Base-by-base conservation (phyloP, 148 eudicot species). In the Cornus suecica region DNA sequence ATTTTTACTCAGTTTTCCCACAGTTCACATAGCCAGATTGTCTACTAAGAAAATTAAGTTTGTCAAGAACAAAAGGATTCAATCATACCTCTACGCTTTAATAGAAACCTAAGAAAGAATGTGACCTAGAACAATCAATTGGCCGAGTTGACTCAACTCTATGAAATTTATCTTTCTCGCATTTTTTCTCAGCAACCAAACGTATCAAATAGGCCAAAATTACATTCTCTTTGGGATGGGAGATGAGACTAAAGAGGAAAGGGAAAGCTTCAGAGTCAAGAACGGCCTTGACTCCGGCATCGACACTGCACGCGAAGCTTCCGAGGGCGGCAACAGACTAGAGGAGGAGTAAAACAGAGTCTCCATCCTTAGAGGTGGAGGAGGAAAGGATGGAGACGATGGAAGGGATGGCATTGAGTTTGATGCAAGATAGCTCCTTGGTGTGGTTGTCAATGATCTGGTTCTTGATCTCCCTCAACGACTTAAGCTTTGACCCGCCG, bases 371-470 rank as follows among this genome's bases (percentile, higher is more conserved):
- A 42, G 80, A 7, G n/a, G 58, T 32, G 30, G 87, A 76, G 27
- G 85, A 42, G 61, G 89, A 82, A 37, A 95, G 89, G 65, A 91
- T 77, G 29, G 86, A 73, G 58, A 86, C 88, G 34, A 95, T 92
- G 81, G 85, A 78, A 2, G 97, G 90, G 27, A 92, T 88, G 16
- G 94, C 99, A 77, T 89, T 97, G 26, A 88, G 87, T 81, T 87
- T 87, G 75, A 93, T 78, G 75, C 83, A 95, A 4, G 90, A 81
- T 30, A 93, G 82, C 83, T 95, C 93, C 78, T 88, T 91, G 14
- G 99, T 95, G 18, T 91, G 97, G 74, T 93, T 95, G 48, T 98
- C 99, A 68, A 95, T 95, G 34, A 95, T 95, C 77, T 90, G 98
- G 56, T 95, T 95, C 87, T 95, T 95, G 74, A 95, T 83, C 56